Conservation (phyloP, 2,329 filamentous ascomycete genomes). For the Magnaporthiopsis rhizophila region DNA sequence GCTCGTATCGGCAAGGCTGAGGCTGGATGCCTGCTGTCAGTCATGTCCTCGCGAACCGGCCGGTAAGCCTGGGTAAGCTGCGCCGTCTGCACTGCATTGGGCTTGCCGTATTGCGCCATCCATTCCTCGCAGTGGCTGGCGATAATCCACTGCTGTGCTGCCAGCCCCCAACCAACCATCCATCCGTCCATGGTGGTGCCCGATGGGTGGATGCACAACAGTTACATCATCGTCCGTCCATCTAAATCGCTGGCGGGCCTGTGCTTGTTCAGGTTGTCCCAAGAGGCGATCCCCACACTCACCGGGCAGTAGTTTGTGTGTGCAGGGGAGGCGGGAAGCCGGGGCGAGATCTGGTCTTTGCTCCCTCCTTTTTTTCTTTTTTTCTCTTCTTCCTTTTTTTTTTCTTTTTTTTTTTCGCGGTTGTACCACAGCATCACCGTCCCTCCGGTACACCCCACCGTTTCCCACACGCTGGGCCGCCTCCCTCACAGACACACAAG, state of each 20-base stretch:
- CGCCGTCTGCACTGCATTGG: no score
- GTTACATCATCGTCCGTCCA: not conserved
- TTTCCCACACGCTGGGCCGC: not conserved
- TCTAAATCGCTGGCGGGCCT: not conserved
- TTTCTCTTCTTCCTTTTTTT: not conserved
- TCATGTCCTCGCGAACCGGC: no score
- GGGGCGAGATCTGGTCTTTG: not conserved
- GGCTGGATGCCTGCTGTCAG: not conserved
- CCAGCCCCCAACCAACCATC: no score
- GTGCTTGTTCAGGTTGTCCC: not conserved
- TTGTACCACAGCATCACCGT: not conserved
- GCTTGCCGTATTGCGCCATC: not conserved
- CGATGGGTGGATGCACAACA: not conserved
- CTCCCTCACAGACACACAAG: not conserved
- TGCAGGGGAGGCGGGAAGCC: not conserved
- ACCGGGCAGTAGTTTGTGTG: not conserved
- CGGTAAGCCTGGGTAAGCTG: no score
- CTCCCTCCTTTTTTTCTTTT: not conserved
- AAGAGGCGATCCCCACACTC: not conserved
- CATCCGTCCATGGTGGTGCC: not conserved
- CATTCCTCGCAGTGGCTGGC: not conserved
- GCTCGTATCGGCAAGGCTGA: not conserved
- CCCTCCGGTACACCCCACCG: not conserved
- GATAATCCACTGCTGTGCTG: not conserved
- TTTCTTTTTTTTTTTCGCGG: not conserved